Evolutionary conservation across 2,329 filamentous ascomycete genomes (phyloP), one percentile per base, ranked within the genome.

Genomic region (Catunica adiposa): DNA sequence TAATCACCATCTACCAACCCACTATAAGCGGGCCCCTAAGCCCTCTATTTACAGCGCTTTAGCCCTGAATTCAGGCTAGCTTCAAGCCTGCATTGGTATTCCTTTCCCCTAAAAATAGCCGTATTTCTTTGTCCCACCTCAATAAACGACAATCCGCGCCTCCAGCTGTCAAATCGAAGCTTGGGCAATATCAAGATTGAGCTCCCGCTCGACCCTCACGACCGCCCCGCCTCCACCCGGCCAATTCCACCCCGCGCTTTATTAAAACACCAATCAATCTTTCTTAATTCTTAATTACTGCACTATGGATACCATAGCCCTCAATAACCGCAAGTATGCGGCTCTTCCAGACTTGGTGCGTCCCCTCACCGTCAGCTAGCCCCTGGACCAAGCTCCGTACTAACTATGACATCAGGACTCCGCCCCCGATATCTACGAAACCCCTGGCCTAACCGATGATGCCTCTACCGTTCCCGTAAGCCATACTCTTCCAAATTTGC

Each of bases 381-480:
- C 61, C 57, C 58, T 59, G 60, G 58, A 55, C 22, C 34, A 20
- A 46, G 23, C 50, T 47, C 46, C 46, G n/a, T 9, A 52, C 54
- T 56, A 51, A 56, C 51, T 34, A 37, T 37, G n/a, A 26, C 20
- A 40, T 20, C 62, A 94, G 86, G 89, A 96, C 70, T 85, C 84
- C 55, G 89, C 89, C 26, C 89, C 89, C 61, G 92, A 97, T 65
- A 87, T 95, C 64, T 97, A 96, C 73, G 90, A 97, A 70, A 97
- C 92, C 15, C 89, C 90, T 61, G 89, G 94, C 56, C 73, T 96
- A 61, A 90, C 85, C 56, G 88, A 95, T 65, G 89, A 94, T 68
- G 85, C 81, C 60, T 94, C 89, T 22, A 95, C 89, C 51, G 72
- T 89, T 57, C 86, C 83, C 56, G 86, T 90, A 72, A 68, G 78